Conservation (phyloP, 2,329 filamentous ascomycete genomes). For the Aspergillus sp. region DNA sequence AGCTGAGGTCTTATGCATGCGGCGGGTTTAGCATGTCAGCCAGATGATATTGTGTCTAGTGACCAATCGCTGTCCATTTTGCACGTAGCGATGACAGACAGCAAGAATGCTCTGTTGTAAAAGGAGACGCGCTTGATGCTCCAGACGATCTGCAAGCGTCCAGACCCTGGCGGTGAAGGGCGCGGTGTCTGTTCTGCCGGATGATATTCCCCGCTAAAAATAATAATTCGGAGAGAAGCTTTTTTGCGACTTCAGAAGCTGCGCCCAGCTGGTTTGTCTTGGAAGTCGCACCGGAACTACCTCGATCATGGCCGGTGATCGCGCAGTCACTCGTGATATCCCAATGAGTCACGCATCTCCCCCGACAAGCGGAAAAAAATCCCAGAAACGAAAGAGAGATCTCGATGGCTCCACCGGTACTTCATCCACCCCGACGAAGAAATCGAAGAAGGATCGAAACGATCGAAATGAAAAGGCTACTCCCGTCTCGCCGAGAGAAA, state of each 20-base stretch:
- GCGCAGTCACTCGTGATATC: constrained; percentile 50
- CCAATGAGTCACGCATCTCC: constrained; percentile 25
- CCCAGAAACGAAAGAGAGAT: constrained; percentile 37
- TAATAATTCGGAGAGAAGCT: constrained; percentile 17
- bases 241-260: constrained; percentile 4
- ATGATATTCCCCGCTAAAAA: constrained; percentile 27
- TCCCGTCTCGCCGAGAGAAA: constrained; percentile 31
- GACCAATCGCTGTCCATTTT: not conserved
- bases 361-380: constrained; percentile 23
- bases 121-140: constrained; percentile 9
- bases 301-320: constrained; percentile 45
- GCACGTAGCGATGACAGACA: not conserved
- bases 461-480: constrained; percentile 18
- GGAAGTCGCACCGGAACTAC: constrained; percentile 8
- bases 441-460: constrained; percentile 32
- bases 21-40: not conserved
- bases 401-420: constrained; percentile 23
- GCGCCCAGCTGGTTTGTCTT: not conserved
- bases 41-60: not conserved
- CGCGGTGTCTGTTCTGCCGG: constrained; percentile 26
- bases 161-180: constrained; percentile 15
- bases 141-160: constrained; percentile 14
- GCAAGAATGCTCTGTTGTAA: not conserved
- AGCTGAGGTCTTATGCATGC: constrained; percentile 14
- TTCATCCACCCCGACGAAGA: constrained; percentile 37